Base-by-base conservation (phyloP, 2,329 filamentous ascomycete species). In the Fusarium pilosicola region DNA sequence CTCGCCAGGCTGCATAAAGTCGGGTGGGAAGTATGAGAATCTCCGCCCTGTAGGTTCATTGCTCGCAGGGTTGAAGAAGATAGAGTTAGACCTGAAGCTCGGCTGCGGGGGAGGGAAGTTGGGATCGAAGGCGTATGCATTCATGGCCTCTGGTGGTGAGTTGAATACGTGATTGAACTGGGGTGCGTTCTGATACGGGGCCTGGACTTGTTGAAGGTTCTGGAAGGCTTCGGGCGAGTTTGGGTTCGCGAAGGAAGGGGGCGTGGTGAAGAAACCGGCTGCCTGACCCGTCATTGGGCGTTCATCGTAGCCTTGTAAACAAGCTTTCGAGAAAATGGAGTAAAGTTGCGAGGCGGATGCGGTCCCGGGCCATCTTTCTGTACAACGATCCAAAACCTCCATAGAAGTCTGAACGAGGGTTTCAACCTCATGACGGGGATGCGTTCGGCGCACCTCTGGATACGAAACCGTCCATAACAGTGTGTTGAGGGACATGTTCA, bases 381-480 rank as follows among this genome's bases (percentile, higher is more conserved):
- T 93, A 65, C 94, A 95, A 64, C 92, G 89, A 65, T 92, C 88
- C 68, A 98, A 92, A 9, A 93, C 92, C 59, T 95, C 92, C 66
- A 98, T 85, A 0, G 94, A 93, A 26, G 91, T 88, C 54, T 91
- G 88, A 48, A 97, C 87, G 74, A 96, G 88, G 32, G 89, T 86
- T 78, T 96, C 91, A 0, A 97, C 92, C 72, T 96, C 92, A 49
- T 94, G 91, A 26, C 91, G 90, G 8, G 88, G 81, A 79, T 97
- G 92, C 24, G 89, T 86, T 61, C 89, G 88, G 51, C 96, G 92
- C 30, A 98, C 91, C 74, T 96, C 93, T 7, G 92, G 88, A 79
- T 97, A 98, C 3, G 95, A 97, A 13, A 97, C 88, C 4, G 93
- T 91, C 96, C 96, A 99, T 2, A 99, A 88, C 56, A 98, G 89